Evolutionary conservation across 2,329 filamentous ascomycete genomes (phyloP).

Genomic region (Sporothrix luriei): DNA sequence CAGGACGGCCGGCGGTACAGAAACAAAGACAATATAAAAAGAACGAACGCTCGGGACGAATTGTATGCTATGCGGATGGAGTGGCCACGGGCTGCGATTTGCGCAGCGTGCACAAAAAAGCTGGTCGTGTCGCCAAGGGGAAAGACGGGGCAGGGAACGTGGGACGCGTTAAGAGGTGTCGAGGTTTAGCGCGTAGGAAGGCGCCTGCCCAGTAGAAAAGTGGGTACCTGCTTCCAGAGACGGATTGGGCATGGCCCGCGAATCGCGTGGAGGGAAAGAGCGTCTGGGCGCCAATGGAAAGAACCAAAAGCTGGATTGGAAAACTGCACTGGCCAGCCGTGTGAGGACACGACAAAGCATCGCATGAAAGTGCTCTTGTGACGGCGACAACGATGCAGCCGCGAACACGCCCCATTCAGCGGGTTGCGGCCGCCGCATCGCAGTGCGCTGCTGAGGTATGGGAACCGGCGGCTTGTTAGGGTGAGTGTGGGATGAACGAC

Average conservation of each 20-base stretch:
- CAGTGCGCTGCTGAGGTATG: conserved; percentile 59
- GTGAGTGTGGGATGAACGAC: not conserved
- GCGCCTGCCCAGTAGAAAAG: conserved; percentile 20
- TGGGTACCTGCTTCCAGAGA: not conserved
- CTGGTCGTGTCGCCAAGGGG: conserved; percentile 2
- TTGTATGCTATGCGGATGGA: conserved; percentile 8
- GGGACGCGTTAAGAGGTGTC: conserved; percentile 34
- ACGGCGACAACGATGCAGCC: conserved; percentile 42
- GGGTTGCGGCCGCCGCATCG: conserved; percentile 57
- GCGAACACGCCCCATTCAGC: conserved; percentile 55
- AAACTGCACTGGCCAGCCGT: not conserved
- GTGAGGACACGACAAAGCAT: conserved; percentile 16
- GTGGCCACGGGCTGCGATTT: conserved; percentile 13
- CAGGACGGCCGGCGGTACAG: not conserved
- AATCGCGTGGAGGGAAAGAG: conserved; percentile 14
- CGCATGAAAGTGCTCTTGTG: not conserved
- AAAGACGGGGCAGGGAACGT: conserved; percentile 8
- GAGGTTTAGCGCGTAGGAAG: conserved; percentile 32
- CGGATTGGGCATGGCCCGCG: conserved; percentile 28
- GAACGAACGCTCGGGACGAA: not conserved
- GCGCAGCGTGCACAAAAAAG: conserved; percentile 30
- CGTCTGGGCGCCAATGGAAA: conserved; percentile 6
- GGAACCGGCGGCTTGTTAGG: not conserved
- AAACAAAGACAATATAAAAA: not conserved
- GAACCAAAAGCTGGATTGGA: conserved; percentile 25